These are phyloP conservation scores for Myxozyma lipomycoides DNA, from an alignment of 805 yeast genomes.

Conservation along the genomic window DNA sequence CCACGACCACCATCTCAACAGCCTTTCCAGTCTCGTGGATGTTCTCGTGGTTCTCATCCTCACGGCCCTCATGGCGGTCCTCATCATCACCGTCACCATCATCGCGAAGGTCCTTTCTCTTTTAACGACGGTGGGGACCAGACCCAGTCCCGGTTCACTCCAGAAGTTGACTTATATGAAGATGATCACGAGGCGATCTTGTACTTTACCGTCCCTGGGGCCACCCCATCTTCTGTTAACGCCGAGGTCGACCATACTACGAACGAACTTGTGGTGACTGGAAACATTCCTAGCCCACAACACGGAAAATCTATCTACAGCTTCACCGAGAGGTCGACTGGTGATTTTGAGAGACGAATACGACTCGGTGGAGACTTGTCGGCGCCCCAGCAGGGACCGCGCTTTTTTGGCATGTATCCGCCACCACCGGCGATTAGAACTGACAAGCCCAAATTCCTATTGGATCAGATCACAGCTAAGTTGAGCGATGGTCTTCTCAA, in stretches of 20 bases:
- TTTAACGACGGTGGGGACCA: neutral
- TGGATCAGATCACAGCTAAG: slow-evolving; percentile 45
- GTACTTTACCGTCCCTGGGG: slow-evolving; percentile 49
- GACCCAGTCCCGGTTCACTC: slow-evolving; percentile 32
- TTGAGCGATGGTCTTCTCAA: slow-evolving; percentile 46
- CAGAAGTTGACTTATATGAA: slow-evolving; percentile 49
- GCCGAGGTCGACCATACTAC: slow-evolving; percentile 47
- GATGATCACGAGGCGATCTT: slow-evolving; percentile 43
- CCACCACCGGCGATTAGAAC: slow-evolving; percentile 20
- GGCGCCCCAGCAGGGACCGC: neutral
- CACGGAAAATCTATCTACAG: slow-evolving; percentile 26
- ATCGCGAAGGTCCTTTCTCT: neutral
- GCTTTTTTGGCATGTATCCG: too few species aligned
- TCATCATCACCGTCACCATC: slow-evolving; percentile 2
- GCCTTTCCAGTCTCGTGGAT: neutral
- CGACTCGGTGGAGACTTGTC: slow-evolving; percentile 29
- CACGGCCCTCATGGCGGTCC: neutral
- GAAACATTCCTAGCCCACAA: slow-evolving; percentile 31
- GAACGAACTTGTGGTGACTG: slow-evolving; percentile 44
- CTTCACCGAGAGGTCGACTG: slow-evolving; percentile 39
- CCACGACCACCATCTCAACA: neutral
- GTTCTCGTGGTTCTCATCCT: neutral
- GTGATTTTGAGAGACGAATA: slow-evolving; percentile 45
- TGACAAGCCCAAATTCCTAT: slow-evolving; percentile 37
- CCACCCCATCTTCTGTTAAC: slow-evolving; percentile 36